These are phyloP conservation scores for Pneumocystis wakefieldiae DNA, from an alignment of 1,139 yeast species.

Conservation along the genomic window DNA sequence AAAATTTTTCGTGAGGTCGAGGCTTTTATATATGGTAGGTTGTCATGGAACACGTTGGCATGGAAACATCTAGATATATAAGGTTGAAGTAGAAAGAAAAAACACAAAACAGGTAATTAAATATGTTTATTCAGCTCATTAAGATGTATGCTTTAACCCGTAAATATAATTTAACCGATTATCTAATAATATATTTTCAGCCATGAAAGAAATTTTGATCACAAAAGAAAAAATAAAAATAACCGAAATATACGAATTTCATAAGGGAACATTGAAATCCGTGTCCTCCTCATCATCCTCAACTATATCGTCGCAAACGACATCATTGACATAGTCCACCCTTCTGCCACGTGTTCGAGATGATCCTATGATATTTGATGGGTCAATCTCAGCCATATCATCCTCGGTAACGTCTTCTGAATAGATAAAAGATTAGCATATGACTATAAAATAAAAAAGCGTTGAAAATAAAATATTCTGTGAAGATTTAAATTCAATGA, in stretches of 20 bases:
- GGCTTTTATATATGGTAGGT: too few species aligned
- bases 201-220: background rate
- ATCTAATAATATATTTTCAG: background rate
- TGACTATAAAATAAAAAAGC: background rate
- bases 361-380: background rate
- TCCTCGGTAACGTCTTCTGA: background rate
- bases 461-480: background rate
- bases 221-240: background rate
- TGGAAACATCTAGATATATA: too few species aligned
- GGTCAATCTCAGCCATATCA: background rate
- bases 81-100: background rate
- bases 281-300: background rate
- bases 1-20: too few species aligned
- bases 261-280: background rate
- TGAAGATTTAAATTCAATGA: background rate
- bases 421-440: background rate
- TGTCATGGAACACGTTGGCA: too few species aligned
- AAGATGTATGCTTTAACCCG: background rate
- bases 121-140: background rate
- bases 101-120: background rate
- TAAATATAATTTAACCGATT: background rate
- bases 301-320: background rate
- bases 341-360: background rate
- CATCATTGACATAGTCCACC: background rate
- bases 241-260: background rate